Evolutionary conservation across 129 eudicot species (phyloP).

Genomic region (Cynara cardunculus): DNA sequence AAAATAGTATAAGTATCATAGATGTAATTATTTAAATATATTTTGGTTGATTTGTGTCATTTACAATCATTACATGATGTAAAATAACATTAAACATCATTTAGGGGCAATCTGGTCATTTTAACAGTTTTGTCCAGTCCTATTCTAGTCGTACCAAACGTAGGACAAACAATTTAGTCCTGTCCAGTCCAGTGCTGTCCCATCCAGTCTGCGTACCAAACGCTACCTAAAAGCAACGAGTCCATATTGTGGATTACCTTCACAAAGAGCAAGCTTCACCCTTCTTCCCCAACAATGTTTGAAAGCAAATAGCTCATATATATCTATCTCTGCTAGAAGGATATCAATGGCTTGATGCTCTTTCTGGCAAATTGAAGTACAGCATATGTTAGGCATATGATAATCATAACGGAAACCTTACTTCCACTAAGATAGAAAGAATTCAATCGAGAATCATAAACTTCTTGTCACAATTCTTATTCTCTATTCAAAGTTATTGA

Average conservation of each 20-base stretch:
- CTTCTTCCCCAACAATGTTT: slow-evolving; percentile 95
- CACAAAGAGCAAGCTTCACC: slow-evolving; percentile 89
- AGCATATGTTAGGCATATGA: slow-evolving; percentile 10
- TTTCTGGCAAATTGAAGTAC: slow-evolving; percentile 47
- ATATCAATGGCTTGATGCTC: slow-evolving; percentile 93
- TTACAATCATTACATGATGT: no score
- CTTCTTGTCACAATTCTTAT: neutral
- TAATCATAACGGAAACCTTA: neutral
- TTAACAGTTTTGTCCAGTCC: no score
- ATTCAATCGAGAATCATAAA: slow-evolving; percentile 2
- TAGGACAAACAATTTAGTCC: no score
- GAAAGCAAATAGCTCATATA: slow-evolving; percentile 96
- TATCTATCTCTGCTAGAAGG: slow-evolving; percentile 97
- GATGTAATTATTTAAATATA: no score
- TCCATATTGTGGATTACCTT: slow-evolving; percentile 48
- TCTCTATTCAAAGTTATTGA: slow-evolving; percentile 1
- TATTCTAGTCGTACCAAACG: no score
- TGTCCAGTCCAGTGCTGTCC: no score
- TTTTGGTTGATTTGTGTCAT: no score
- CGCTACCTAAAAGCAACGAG: neutral
- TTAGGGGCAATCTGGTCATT: no score
- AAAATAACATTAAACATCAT: no score
- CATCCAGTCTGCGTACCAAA: no score
- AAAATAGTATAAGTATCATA: no score
- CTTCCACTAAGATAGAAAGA: neutral